Evolutionary conservation across 1,284 basidiomycete genomes (phyloP).

Genomic region (Ustilago sp.): DNA sequence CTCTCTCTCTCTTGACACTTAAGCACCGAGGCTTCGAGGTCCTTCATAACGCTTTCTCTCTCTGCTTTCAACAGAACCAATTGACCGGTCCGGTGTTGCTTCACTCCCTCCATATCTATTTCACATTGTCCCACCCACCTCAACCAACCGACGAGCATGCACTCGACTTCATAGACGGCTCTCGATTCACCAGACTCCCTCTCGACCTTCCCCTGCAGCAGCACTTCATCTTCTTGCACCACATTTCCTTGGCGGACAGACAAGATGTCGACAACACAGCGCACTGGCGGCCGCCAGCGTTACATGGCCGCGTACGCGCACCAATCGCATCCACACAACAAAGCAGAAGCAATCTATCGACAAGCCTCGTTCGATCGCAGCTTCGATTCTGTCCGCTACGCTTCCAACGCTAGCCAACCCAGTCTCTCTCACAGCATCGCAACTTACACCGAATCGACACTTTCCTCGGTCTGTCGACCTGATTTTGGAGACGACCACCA

Average conservation of each 20-base stretch:
- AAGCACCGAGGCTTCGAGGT: background rate
- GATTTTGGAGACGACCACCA: conserved; percentile 31
- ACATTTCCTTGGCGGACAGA: too few relatives aligned
- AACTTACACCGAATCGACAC: conserved; percentile 43
- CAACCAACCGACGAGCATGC: background rate
- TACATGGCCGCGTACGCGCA: conserved; percentile 9
- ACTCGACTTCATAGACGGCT: conserved; percentile 1
- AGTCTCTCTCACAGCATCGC: conserved; percentile 44
- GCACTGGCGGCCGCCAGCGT: conserved; percentile 11
- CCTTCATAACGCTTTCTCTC: background rate
- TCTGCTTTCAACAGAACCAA: background rate
- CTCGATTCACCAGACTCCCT: too few relatives aligned
- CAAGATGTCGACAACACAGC: conserved; percentile 24
- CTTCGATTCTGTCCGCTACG: conserved; percentile 34
- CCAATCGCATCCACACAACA: conserved; percentile 3
- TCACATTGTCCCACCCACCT: conserved; percentile 3
- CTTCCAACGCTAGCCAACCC: conserved; percentile 43
- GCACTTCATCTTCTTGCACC: background rate
- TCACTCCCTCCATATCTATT: background rate
- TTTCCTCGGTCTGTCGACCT: conserved; percentile 36
- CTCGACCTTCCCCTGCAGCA: background rate
- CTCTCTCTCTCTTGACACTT: background rate
- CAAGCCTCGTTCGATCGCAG: conserved; percentile 25
- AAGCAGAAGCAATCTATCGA: conserved; percentile 23
- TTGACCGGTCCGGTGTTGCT: conserved; percentile 3